These are phyloP conservation scores for Aspergillus mulundensis DNA, from an alignment of 495 filamentous ascomycete genomes.

Conservation along the genomic window DNA sequence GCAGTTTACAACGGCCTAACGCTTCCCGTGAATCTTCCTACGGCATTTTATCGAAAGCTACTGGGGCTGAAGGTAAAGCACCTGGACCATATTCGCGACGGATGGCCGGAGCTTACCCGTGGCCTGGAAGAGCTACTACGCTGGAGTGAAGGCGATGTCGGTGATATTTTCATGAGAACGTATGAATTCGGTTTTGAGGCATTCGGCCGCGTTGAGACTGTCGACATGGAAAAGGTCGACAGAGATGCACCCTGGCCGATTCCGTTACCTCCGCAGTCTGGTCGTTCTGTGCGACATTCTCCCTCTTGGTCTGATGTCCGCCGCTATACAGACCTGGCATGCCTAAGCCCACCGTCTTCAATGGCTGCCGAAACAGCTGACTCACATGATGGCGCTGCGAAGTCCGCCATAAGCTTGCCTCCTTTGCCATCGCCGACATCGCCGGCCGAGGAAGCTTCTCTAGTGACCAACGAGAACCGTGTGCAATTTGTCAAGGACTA, in stretches of 20 bases:
- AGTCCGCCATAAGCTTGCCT: constrained; percentile 18
- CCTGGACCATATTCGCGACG: constrained; percentile 73
- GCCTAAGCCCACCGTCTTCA: constrained; percentile 24
- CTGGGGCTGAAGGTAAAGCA: constrained; percentile 60
- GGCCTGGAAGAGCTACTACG: constrained; percentile 66
- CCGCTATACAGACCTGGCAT: constrained; percentile 17
- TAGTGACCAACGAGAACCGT: constrained; percentile 74
- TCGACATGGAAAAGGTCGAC: constrained; percentile 51
- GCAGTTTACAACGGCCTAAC: constrained; percentile 95
- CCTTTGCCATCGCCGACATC: constrained; percentile 22
- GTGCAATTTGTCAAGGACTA: constrained; percentile 81
- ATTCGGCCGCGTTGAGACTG: constrained; percentile 52
- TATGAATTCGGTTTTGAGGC: constrained; percentile 81
- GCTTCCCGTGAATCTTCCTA: constrained; percentile 82
- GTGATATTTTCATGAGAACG: constrained; percentile 71
- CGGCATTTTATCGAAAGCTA: constrained; percentile 76
- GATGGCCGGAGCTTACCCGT: constrained; percentile 75
- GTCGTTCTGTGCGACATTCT: constrained; percentile 12
- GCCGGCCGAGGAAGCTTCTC: constrained; percentile 30
- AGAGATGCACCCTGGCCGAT: constrained; percentile 39
- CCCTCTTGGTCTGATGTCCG: constrained; percentile 26
- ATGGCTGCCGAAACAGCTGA: constrained; percentile 24
- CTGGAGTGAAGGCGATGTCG: constrained; percentile 77
- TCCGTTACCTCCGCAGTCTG: constrained; percentile 5
- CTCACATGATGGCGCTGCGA: constrained; percentile 17